phyloP scores from a whole-genome alignment of 805 yeast genomes.

The Naumovozyma castellii region DNA sequence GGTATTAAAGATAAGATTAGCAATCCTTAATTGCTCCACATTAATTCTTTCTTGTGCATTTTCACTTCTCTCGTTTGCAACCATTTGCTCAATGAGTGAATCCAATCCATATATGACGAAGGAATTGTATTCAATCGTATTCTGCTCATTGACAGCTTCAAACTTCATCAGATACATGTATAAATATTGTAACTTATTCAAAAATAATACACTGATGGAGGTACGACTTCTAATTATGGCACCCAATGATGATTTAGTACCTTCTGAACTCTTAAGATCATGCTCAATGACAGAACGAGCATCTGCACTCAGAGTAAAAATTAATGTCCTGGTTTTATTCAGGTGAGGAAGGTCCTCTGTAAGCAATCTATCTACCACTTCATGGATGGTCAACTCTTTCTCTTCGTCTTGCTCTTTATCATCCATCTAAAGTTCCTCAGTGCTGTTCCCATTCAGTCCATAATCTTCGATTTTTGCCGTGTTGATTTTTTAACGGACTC shows the following conservation, averaged over 20 bases:
- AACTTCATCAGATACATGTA: conserved; percentile 29
- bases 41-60: neutral
- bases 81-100: conserved; percentile 5
- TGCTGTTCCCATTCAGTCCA: neutral
- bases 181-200: conserved; percentile 25
- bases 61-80: neutral
- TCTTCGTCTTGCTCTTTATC: neutral
- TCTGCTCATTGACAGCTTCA: conserved; percentile 15
- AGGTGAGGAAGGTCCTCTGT: neutral
- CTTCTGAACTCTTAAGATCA: conserved; percentile 7
- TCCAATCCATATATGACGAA: conserved; percentile 26
- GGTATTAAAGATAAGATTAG: conserved; percentile 18
- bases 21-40: conserved; percentile 10
- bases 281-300: conserved; percentile 21
- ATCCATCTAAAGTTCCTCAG: neutral
- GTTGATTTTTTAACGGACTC: too few relatives aligned
- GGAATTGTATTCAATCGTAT: conserved; percentile 11
- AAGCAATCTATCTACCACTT: conserved; percentile 6
- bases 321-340: conserved; percentile 9
- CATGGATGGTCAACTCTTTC: conserved; percentile 3
- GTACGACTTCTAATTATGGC: conserved; percentile 9
- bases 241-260: conserved; percentile 12
- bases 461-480: neutral
- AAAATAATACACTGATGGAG: conserved; percentile 20
- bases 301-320: conserved; percentile 21